Evolutionary conservation across 225 moss, liverwort and hornwort genomes (phyloP).

Genomic region (Ulota crispa): DNA sequence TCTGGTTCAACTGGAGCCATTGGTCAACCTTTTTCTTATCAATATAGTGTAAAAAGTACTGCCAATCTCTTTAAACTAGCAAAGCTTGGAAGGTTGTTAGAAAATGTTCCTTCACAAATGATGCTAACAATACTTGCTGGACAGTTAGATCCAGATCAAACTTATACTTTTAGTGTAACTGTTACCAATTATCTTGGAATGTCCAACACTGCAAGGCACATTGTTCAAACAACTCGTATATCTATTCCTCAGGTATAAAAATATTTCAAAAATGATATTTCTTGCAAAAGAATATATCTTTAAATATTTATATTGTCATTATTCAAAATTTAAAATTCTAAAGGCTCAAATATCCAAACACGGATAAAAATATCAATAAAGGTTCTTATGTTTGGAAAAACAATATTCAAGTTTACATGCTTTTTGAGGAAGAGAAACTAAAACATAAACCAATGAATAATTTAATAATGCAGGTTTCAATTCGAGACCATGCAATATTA

Average conservation of each 20-base stretch:
- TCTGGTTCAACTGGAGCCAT: conserved; percentile 41
- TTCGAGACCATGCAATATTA: conserved; percentile 8
- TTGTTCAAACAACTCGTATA: conserved; percentile 16
- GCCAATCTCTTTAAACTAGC: conserved; percentile 33
- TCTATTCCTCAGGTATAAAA: conserved; percentile 11
- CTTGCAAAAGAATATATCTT: too few relatives aligned
- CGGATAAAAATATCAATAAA: too few relatives aligned
- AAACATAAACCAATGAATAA: background rate
- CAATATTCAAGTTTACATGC: too few relatives aligned
- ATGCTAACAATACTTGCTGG: conserved; percentile 30
- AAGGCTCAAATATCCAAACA: too few relatives aligned
- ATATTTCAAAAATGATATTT: background rate
- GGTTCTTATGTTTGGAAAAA: too few relatives aligned
- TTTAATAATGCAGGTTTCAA: conserved; percentile 23
- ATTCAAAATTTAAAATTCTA: too few relatives aligned
- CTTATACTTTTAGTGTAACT: conserved; percentile 28
- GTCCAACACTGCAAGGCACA: conserved; percentile 3
- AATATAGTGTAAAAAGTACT: conserved; percentile 37
- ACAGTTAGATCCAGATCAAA: conserved; percentile 47
- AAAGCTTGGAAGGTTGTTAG: conserved; percentile 27
- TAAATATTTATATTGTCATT: too few relatives aligned
- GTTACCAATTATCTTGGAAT: conserved; percentile 23
- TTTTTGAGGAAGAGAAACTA: too few relatives aligned
- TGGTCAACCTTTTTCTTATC: conserved; percentile 41
- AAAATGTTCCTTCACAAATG: conserved; percentile 46